These are phyloP conservation scores for Tilletia indica DNA, from an alignment of 1,284 basidiomycete genomes.

Conservation along the genomic window DNA sequence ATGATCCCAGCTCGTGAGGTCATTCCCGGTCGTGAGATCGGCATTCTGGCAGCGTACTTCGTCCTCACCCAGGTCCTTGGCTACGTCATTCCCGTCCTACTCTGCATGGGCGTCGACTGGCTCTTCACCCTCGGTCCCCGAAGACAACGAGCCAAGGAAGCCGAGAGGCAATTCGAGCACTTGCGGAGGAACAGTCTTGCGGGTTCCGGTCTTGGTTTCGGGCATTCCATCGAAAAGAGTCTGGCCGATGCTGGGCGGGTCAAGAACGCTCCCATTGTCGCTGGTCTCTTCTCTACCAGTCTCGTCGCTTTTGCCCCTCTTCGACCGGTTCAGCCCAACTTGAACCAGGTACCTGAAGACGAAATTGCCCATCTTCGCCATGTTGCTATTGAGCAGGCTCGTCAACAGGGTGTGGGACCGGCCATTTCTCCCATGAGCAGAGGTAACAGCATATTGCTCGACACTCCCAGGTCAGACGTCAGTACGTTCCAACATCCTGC, in stretches of 20 bases:
- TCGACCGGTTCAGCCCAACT: not conserved
- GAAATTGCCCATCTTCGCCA: conserved; percentile 30
- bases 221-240: conserved; percentile 9
- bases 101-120: conserved; percentile 25
- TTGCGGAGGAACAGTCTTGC: not conserved
- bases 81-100: conserved; percentile 36
- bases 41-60: conserved; percentile 43
- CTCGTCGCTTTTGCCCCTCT: conserved; percentile 14
- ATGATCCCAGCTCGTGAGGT: conserved; percentile 45
- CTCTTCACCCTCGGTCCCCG: conserved; percentile 14
- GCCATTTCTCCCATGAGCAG: conserved; percentile 3
- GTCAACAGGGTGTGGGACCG: conserved; percentile 38
- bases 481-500: conserved; percentile 18
- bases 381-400: conserved; percentile 39
- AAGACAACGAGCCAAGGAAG: not conserved
- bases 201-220: conserved; percentile 2
- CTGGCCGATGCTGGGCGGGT: conserved; percentile 9
- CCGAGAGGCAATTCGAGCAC: conserved; percentile 13
- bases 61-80: conserved; percentile 34
- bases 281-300: conserved; percentile 1
- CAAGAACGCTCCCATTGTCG: conserved; percentile 14
- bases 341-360: conserved; percentile 22
- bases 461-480: conserved; percentile 16
- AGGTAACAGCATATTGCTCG: not conserved
- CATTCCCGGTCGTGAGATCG: conserved; percentile 41